Conservation (phyloP, 1,284 basidiomycete genomes). For the Cerrena zonata region DNA sequence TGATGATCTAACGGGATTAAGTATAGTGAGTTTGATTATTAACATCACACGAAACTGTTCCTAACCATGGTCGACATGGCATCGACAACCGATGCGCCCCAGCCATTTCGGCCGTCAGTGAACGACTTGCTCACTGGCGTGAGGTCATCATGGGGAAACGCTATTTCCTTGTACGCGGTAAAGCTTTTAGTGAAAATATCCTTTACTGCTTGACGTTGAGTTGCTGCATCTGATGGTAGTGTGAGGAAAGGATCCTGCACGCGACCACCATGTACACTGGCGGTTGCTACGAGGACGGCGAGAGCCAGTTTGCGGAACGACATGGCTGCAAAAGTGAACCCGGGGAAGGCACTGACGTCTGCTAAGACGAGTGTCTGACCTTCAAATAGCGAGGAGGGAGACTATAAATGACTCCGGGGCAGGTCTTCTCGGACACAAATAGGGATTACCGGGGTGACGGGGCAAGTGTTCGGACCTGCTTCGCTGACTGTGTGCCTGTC, state of each 20-base stretch:
- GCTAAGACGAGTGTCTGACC: neutral
- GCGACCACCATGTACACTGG: slow-evolving; percentile 15
- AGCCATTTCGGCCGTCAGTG: slow-evolving; percentile 58
- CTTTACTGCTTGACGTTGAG: slow-evolving; percentile 41
- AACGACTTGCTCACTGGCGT: slow-evolving; percentile 45
- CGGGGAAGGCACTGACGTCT: neutral
- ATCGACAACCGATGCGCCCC: slow-evolving; percentile 66
- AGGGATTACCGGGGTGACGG: neutral
- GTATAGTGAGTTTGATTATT: neutral
- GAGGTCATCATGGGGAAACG: slow-evolving; percentile 63
- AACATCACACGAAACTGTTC: slow-evolving; percentile 3
- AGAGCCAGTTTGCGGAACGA: neutral
- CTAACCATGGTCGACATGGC: slow-evolving; percentile 59
- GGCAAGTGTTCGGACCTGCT: neutral
- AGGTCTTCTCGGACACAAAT: neutral
- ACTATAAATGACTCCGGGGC: neutral
- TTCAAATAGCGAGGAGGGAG: neutral
- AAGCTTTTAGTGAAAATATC: slow-evolving; percentile 55
- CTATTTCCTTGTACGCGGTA: slow-evolving; percentile 53
- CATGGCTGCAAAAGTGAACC: neutral
- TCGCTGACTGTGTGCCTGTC: neutral
- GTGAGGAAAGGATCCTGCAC: slow-evolving; percentile 43
- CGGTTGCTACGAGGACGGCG: neutral
- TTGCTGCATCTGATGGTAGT: slow-evolving; percentile 38
- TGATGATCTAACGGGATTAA: slow-evolving; percentile 36